Percentiles rank a stretch among this genome's conserved stretches.
Evolutionary conservation across 768 basidiomycete genomes (phyloP).

Genomic region (Pisolithus marmoratus): DNA sequence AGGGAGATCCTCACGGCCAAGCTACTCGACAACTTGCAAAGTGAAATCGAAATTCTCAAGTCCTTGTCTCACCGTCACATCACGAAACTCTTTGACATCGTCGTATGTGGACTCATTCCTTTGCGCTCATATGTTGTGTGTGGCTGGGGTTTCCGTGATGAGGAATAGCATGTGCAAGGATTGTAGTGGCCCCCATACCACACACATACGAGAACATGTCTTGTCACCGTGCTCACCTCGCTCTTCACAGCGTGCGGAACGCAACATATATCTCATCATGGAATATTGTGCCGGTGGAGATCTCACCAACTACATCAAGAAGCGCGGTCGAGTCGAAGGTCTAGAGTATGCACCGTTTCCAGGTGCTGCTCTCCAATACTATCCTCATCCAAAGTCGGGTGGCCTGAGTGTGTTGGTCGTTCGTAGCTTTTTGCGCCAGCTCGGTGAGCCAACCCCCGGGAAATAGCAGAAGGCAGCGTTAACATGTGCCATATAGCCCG

Average conservation of each 20-base stretch:
- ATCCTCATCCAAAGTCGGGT: constrained; percentile 86
- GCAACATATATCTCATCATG: constrained; percentile 91
- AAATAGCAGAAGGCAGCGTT: too few species aligned
- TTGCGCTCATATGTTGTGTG: not conserved
- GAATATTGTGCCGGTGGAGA: constrained; percentile 96
- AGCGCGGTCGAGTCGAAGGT: constrained; percentile 87
- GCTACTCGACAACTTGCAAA: constrained; percentile 95
- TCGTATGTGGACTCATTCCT: constrained; percentile 45
- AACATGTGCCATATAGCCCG: constrained; percentile 52
- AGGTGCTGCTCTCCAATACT: constrained; percentile 71
- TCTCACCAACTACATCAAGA: constrained; percentile 95
- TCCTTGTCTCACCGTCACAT: constrained; percentile 89
- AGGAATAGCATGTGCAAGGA: not conserved
- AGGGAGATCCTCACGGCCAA: constrained; percentile 84
- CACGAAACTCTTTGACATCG: constrained; percentile 87
- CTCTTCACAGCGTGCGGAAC: constrained; percentile 55
- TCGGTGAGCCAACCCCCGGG: constrained; percentile 46
- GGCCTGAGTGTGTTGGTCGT: constrained; percentile 89
- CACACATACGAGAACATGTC: not conserved
- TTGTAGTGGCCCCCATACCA: not conserved
- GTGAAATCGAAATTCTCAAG: constrained; percentile 96
- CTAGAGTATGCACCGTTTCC: constrained; percentile 74
- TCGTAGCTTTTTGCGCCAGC: constrained; percentile 86
- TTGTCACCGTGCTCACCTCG: constrained; percentile 7
- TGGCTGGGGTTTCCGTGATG: not conserved